Base-by-base conservation (phyloP, 163 green algal species). In the Scenedesmus sp. region DNA sequence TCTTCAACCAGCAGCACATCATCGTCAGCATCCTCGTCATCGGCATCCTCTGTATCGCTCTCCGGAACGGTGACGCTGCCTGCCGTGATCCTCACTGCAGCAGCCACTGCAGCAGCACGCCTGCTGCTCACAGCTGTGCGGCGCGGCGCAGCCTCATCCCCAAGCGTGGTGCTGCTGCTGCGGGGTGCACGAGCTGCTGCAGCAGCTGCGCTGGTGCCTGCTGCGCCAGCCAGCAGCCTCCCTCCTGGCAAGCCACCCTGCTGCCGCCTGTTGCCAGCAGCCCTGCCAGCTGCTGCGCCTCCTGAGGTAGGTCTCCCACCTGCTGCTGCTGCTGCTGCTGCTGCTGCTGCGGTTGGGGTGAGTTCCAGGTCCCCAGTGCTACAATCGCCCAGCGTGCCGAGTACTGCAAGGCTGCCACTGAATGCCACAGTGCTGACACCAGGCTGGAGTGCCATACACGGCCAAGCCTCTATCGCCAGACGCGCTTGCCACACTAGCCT, bases 381-480 rank as follows among this genome's bases (percentile, higher is more conserved):
- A 20, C 22, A 46, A 12, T 65, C 43, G 3, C 20, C 44, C 5
- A 49, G 44, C 68, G 70, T 76, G 24, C 20, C 44, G 26, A 49
- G 44, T 68, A 90, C 85, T 51, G 85, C 85, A 13, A 90, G 33
- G 85, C 43, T 90, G 43, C 65, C 85, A 24, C 68, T 84, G 43
- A 90, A 90, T 26, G 85, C 85, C 26, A 51, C 70, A 16, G 73
- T 81, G 49, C 85, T 90, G 22, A 72, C 70, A 42, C 85, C 85
- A 40, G 85, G 85, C 46, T 90, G 44, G n/a, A 90, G 68, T 24
- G 68, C 68, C 2, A 90, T 70, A 30, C 44, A 70, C 12, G 85
- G 85, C 85, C 68, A 83, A 1, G 85, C 85, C 44, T 90, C 85
- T n/a, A 90, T 90, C 22, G 85, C 85, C 18, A 90, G 68, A 2